Percentiles rank a stretch among this genome's conserved stretches.
Evolutionary conservation across 2,329 filamentous ascomycete species (phyloP).

Genomic region (Ascochyta fabae): DNA sequence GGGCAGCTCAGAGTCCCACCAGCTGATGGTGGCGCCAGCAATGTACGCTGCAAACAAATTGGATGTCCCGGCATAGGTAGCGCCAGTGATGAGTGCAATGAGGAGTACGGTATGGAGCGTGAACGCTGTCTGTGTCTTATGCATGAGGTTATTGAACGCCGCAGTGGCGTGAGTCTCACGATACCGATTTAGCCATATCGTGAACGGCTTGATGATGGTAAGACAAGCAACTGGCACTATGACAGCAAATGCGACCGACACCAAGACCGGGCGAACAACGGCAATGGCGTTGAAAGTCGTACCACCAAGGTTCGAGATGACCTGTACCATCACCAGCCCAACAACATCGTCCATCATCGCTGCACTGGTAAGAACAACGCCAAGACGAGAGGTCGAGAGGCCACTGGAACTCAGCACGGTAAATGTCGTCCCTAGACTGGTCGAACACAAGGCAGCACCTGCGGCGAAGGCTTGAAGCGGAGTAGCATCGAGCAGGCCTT

Average conservation of each 20-base stretch:
- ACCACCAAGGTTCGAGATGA: constrained; percentile 70
- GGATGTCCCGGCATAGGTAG: constrained; percentile 68
- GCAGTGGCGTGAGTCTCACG: constrained; percentile 32
- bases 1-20: constrained; percentile 60
- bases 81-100: constrained; percentile 56
- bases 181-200: constrained; percentile 42
- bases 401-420: constrained; percentile 68
- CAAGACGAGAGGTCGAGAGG: constrained; percentile 62
- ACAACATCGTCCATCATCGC: constrained; percentile 85
- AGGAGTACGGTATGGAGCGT: constrained; percentile 59
- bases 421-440: constrained; percentile 75
- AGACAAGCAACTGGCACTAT: constrained; percentile 57
- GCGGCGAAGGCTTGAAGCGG: constrained; percentile 72
- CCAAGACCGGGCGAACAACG: constrained; percentile 59
- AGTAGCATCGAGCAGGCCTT: constrained; percentile 57
- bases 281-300: constrained; percentile 49
- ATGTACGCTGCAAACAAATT: constrained; percentile 67
- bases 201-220: constrained; percentile 54
- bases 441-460: constrained; percentile 76
- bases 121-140: constrained; percentile 49
- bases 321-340: constrained; percentile 76
- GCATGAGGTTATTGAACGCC: constrained; percentile 33
- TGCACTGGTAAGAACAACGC: constrained; percentile 69
- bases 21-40: constrained; percentile 63
- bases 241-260: constrained; percentile 61